Evolutionary conservation across 2,329 filamentous ascomycete species (phyloP).

Genomic region (Fusarium buxicola): DNA sequence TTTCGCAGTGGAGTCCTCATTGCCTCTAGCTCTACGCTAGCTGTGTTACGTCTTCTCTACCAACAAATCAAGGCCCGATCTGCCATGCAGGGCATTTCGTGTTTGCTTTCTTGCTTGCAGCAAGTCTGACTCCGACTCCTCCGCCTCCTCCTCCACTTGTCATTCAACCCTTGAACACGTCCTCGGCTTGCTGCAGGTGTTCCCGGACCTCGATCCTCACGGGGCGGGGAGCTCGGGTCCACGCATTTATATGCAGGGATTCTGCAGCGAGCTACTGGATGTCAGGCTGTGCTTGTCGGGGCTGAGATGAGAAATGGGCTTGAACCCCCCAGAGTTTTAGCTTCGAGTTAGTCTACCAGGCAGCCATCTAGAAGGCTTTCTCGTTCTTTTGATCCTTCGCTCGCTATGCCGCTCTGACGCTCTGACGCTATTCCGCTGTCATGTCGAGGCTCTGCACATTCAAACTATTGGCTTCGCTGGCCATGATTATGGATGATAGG

Average conservation of each 20-base stretch:
- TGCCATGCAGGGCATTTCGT: slow-evolving; percentile 27
- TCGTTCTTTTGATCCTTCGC: background rate
- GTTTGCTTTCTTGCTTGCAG: slow-evolving; percentile 9
- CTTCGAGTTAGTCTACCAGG: slow-evolving; percentile 6
- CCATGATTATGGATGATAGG: slow-evolving; percentile 18
- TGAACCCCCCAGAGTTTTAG: background rate
- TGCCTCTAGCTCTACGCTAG: slow-evolving; percentile 30
- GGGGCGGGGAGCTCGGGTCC: slow-evolving; percentile 22
- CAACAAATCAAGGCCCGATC: too few species aligned
- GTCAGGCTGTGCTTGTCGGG: slow-evolving; percentile 28
- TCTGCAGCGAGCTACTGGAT: slow-evolving; percentile 23
- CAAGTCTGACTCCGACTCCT: slow-evolving; percentile 3
- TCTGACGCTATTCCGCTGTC: slow-evolving; percentile 8
- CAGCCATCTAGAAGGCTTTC: slow-evolving; percentile 9
- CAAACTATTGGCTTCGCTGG: background rate
- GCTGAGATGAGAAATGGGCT: background rate
- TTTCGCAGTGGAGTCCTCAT: slow-evolving; percentile 30
- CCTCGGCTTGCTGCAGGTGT: slow-evolving; percentile 22
- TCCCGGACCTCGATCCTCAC: slow-evolving; percentile 21
- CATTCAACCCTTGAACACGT: slow-evolving; percentile 9
- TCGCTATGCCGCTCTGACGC: background rate
- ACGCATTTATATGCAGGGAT: slow-evolving; percentile 30
- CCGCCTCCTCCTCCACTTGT: slow-evolving; percentile 9
- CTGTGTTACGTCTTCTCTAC: too few species aligned
- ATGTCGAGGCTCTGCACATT: slow-evolving; percentile 22